A percentile compares a stretch with the other conserved stretches of the same genome.
phyloP scores from a whole-genome alignment of 805 yeast genomes.

The Wickerhamiella nectarea region DNA sequence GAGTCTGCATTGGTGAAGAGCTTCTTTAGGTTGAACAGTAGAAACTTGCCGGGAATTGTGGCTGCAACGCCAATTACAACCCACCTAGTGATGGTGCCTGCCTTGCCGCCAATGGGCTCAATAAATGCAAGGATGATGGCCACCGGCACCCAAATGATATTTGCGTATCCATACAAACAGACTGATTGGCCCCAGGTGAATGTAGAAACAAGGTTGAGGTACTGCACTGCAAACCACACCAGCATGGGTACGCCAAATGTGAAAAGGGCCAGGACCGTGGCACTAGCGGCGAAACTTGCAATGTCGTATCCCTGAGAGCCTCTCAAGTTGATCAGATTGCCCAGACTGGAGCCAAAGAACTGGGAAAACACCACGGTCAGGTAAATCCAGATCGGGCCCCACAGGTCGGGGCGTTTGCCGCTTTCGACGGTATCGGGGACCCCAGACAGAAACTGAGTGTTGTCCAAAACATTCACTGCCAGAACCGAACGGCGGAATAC shows the following conservation, averaged over 20 bases:
- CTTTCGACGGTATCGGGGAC: conserved; percentile 24
- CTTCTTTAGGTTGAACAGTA: conserved; percentile 33
- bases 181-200: conserved; percentile 40
- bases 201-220: conserved; percentile 38
- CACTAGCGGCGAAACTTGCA: conserved; percentile 50
- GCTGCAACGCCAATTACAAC: conserved; percentile 46
- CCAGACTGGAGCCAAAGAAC: conserved; percentile 62
- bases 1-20: conserved; percentile 18
- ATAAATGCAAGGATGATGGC: conserved; percentile 47
- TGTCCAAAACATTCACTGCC: conserved; percentile 43
- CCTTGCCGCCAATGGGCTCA: conserved; percentile 33
- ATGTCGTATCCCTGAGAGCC: conserved; percentile 38
- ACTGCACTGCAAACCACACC: conserved; percentile 40
- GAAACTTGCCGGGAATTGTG: conserved; percentile 42
- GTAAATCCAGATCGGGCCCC: conserved; percentile 85
- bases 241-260: conserved; percentile 49
- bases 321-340: conserved; percentile 37
- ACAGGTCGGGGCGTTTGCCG: conserved; percentile 48
- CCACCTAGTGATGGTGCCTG: conserved; percentile 42
- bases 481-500: conserved; percentile 41
- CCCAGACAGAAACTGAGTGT: conserved; percentile 17
- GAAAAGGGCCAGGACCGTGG: conserved; percentile 63
- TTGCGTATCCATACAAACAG: conserved; percentile 75
- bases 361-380: conserved; percentile 63
- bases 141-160: conserved; percentile 74